These are phyloP conservation scores for Blastocystis sp. DNA, from an alignment of 352 stramenopile species.

Conservation along the genomic window DNA sequence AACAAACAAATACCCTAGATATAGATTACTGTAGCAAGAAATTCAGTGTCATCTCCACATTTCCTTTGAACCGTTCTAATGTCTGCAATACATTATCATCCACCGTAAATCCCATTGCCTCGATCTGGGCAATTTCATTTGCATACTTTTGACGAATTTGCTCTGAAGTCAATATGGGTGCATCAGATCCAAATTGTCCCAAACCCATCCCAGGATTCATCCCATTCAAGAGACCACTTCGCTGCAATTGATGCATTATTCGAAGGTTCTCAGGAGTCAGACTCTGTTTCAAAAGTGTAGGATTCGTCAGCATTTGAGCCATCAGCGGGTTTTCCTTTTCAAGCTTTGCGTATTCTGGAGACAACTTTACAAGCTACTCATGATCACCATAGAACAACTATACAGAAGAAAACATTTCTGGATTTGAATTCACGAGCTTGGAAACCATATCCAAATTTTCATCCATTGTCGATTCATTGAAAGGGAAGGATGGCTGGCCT, in stretches of 20 bases:
- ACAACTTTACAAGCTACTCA: neutral
- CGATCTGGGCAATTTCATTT: neutral
- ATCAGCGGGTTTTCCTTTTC: neutral
- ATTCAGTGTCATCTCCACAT: slow-evolving; percentile 43
- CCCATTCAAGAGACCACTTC: neutral
- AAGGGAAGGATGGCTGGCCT: neutral
- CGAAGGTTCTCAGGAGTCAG: slow-evolving; percentile 17
- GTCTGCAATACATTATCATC: slow-evolving; percentile 23
- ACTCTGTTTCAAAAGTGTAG: neutral
- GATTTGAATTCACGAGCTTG: neutral
- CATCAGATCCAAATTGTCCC: neutral
- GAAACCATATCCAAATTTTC: neutral
- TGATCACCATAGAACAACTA: neutral
- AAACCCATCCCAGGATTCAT: neutral
- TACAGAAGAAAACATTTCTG: slow-evolving; percentile 11
- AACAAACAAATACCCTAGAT: neutral
- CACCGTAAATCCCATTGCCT: slow-evolving; percentile 41
- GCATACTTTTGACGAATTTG: slow-evolving; percentile 17
- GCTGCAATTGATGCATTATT: neutral
- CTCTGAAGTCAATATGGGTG: neutral
- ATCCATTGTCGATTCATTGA: neutral
- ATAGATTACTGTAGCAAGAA: slow-evolving; percentile 13
- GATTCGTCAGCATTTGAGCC: slow-evolving; percentile 10
- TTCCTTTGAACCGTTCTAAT: slow-evolving; percentile 14
- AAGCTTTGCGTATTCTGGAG: neutral